Conservation (phyloP, 805 yeast genomes). For the Candida succiphila region DNA sequence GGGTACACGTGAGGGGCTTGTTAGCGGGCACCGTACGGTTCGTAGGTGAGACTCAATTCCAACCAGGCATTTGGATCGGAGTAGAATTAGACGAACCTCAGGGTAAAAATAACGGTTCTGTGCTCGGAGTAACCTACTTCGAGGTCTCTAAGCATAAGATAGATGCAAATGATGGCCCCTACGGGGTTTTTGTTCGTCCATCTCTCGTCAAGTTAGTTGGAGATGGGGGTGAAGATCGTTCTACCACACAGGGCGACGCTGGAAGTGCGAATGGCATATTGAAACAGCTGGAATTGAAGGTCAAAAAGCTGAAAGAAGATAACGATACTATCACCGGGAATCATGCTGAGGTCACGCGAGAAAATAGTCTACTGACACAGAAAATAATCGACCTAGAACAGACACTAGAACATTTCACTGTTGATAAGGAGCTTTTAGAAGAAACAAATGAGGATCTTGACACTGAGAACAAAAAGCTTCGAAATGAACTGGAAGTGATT, state of each 20-base stretch:
- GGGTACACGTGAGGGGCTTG: slow-evolving; percentile 25
- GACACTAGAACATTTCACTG: slow-evolving; percentile 21
- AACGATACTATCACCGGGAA: slow-evolving; percentile 17
- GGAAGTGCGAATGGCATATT: too few species aligned
- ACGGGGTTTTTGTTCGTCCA: slow-evolving; percentile 44
- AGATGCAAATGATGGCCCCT: slow-evolving; percentile 16
- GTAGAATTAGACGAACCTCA: slow-evolving; percentile 28
- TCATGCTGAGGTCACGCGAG: slow-evolving; percentile 15
- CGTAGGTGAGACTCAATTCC: slow-evolving; percentile 46
- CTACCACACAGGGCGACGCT: too few species aligned
- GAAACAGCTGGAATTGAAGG: slow-evolving; percentile 34
- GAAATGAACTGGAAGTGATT: too few species aligned
- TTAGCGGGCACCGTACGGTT: slow-evolving; percentile 39
- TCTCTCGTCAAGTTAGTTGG: slow-evolving; percentile 13
- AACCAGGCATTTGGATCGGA: slow-evolving; percentile 50
- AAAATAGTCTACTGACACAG: slow-evolving; percentile 20
- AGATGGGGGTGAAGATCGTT: too few species aligned
- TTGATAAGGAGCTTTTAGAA: slow-evolving; percentile 35
- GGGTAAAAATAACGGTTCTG: slow-evolving; percentile 43
- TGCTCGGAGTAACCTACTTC: slow-evolving; percentile 34
- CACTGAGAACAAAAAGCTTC: slow-evolving; percentile 4
- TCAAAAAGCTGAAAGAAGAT: slow-evolving; percentile 23
- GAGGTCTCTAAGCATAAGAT: slow-evolving; percentile 17
- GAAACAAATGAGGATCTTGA: slow-evolving; percentile 17
- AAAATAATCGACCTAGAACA: slow-evolving; percentile 12